These are phyloP conservation scores for Stagonosporopsis vannaccii DNA, from an alignment of 2,329 filamentous ascomycete genomes.

Conservation along the genomic window DNA sequence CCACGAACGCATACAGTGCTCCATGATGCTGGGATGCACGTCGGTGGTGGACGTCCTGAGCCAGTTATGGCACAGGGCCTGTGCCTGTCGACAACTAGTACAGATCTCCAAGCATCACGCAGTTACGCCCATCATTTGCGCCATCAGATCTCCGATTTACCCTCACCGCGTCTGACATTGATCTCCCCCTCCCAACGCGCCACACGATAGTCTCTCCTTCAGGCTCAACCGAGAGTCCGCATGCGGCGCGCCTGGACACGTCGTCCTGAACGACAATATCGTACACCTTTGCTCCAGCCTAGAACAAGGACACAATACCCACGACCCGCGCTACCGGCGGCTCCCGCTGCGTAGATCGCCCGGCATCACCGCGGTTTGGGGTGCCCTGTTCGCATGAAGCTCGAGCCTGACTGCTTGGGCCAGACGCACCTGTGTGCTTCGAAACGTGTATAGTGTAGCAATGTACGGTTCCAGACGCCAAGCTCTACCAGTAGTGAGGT, in stretches of 20 bases:
- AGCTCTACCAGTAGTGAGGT: background rate
- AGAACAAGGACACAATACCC: background rate
- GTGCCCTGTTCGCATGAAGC: background rate
- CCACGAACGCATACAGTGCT: background rate
- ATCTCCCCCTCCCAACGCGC: background rate
- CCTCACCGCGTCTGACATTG: background rate
- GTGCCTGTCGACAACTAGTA: background rate
- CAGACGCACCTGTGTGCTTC: background rate
- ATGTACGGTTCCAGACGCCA: background rate
- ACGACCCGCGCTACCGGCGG: slow-evolving; percentile 5
- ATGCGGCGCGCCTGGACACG: background rate
- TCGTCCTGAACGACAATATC: background rate
- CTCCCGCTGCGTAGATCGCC: slow-evolving; percentile 12
- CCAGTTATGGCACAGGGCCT: background rate
- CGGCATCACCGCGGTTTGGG: slow-evolving; percentile 3
- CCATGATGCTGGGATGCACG: background rate
- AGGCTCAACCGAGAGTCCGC: background rate
- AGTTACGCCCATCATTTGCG: slow-evolving; percentile 15
- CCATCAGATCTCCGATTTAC: slow-evolving; percentile 1
- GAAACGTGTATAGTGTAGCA: background rate
- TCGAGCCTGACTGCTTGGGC: background rate
- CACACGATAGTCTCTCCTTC: background rate
- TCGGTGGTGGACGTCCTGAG: background rate
- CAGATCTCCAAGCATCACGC: slow-evolving; percentile 14
- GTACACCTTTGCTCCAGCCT: background rate